These are phyloP conservation scores for Hypoxylon rickii DNA, from an alignment of 495 filamentous ascomycete genomes.

Conservation along the genomic window DNA sequence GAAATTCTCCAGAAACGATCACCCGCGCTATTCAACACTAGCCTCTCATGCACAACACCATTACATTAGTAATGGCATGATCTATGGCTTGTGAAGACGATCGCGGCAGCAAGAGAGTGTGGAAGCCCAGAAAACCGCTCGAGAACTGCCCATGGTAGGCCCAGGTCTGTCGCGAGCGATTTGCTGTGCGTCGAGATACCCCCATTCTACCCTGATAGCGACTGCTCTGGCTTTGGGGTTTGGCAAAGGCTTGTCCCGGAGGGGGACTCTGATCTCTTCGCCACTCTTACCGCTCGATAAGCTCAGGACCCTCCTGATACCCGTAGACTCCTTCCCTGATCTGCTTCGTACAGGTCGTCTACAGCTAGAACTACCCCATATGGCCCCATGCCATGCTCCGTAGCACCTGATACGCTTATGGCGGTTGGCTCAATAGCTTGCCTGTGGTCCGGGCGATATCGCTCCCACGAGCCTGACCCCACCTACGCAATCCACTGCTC, in stretches of 20 bases:
- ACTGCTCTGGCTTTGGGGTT: not conserved
- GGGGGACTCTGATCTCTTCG: conserved; percentile 6
- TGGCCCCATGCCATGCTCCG: not conserved
- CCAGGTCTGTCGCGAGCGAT: too few species aligned
- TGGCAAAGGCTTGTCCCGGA: not conserved
- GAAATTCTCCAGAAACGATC: conserved; percentile 4
- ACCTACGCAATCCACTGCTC: conserved; percentile 10
- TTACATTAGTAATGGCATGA: conserved; percentile 22
- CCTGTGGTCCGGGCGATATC: conserved; percentile 13
- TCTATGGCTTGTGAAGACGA: conserved; percentile 9
- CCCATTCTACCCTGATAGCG: conserved; percentile 6
- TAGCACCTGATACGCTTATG: conserved; percentile 5
- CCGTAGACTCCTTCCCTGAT: conserved; percentile 1
- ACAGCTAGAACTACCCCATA: conserved; percentile 8
- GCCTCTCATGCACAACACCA: conserved; percentile 24
- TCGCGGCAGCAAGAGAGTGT: conserved; percentile 1
- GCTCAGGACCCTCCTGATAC: conserved; percentile 2
- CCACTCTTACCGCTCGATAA: conserved; percentile 12
- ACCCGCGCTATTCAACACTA: conserved; percentile 9
- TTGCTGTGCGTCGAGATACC: not conserved
- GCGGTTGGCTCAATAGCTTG: conserved; percentile 7
- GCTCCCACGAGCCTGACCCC: conserved; percentile 20
- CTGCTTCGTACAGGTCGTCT: conserved; percentile 4
- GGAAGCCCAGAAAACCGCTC: not conserved
- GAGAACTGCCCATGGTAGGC: too few species aligned